Evolutionary conservation across 2,329 filamentous ascomycete genomes (phyloP).

Genomic region (Penicillium sp.): DNA sequence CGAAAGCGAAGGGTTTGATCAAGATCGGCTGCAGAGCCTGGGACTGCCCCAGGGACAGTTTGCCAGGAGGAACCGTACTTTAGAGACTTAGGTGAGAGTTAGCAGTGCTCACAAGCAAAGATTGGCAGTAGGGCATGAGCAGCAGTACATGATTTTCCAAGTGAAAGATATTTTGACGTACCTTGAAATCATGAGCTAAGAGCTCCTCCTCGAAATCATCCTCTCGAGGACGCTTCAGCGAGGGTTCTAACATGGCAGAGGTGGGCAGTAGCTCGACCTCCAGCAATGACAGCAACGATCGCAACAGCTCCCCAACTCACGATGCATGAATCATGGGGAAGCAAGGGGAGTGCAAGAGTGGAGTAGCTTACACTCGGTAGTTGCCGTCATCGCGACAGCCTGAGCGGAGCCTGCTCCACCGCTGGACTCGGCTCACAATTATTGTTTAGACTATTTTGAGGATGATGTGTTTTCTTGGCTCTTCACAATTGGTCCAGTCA

Average conservation of each 20-base stretch:
- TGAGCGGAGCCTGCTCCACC: not conserved
- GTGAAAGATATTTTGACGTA: not conserved
- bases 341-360: slow-evolving; percentile 2
- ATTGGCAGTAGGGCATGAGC: not conserved
- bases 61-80: slow-evolving; percentile 26
- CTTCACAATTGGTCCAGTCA: not conserved
- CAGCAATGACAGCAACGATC: no score
- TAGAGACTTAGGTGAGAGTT: slow-evolving; percentile 12
- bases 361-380: slow-evolving; percentile 8
- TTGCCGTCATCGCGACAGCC: slow-evolving; percentile 6
- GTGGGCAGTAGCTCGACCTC: not conserved
- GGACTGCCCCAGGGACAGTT: slow-evolving; percentile 16
- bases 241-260: not conserved
- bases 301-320: not conserved
- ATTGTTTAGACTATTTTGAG: not conserved
- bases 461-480: not conserved
- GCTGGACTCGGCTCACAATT: not conserved
- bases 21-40: slow-evolving; percentile 23
- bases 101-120: not conserved
- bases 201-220: not conserved
- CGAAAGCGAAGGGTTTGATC: slow-evolving; percentile 16
- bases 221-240: slow-evolving; percentile 7
- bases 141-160: not conserved
- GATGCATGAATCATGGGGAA: slow-evolving; percentile 1
- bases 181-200: slow-evolving; percentile 2